These are phyloP conservation scores for Hypseocharis bilobata DNA, from an alignment of 441 rosid genomes.

Conservation along the genomic window DNA sequence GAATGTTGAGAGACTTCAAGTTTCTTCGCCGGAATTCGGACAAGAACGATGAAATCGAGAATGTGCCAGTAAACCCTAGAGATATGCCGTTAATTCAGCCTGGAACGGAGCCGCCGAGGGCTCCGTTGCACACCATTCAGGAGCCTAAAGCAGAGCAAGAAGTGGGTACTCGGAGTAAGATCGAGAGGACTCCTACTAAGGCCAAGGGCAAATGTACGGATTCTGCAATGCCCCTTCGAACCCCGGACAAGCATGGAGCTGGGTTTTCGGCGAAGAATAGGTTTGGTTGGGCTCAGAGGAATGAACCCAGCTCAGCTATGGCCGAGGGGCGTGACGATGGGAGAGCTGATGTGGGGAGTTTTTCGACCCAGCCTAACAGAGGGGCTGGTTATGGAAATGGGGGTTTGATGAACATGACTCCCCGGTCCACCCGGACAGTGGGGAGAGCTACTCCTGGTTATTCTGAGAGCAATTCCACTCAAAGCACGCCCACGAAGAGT, in stretches of 20 bases:
- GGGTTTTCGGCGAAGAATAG: conserved; percentile 36
- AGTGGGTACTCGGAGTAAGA: conserved; percentile 23
- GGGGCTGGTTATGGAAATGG: conserved; percentile 21
- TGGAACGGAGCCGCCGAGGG: conserved; percentile 46
- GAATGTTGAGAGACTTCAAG: conserved; percentile 69
- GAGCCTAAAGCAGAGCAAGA: conserved; percentile 38
- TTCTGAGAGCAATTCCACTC: conserved; percentile 70
- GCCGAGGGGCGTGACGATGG: conserved; percentile 29
- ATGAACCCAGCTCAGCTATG: conserved; percentile 27
- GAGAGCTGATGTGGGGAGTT: conserved; percentile 16
- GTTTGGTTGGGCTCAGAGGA: conserved; percentile 66
- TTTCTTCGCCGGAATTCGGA: conserved; percentile 51
- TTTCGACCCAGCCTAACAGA: conserved; percentile 18
- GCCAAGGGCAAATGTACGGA: conserved; percentile 42
- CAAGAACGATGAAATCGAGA: conserved; percentile 63
- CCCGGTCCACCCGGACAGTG: conserved; percentile 41
- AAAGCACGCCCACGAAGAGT: conserved; percentile 83
- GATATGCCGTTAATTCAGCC: conserved; percentile 39
- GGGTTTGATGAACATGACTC: conserved; percentile 45
- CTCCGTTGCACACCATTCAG: conserved; percentile 61
- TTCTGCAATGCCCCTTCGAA: conserved; percentile 47
- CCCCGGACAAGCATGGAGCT: conserved; percentile 63
- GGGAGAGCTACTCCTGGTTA: conserved; percentile 47
- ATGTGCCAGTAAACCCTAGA: conserved; percentile 53
- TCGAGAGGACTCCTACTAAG: conserved; percentile 65